Evolutionary conservation across 192 early-diverging fungal genomes (phyloP).

Genomic region (Backusella parvicylindrica): DNA sequence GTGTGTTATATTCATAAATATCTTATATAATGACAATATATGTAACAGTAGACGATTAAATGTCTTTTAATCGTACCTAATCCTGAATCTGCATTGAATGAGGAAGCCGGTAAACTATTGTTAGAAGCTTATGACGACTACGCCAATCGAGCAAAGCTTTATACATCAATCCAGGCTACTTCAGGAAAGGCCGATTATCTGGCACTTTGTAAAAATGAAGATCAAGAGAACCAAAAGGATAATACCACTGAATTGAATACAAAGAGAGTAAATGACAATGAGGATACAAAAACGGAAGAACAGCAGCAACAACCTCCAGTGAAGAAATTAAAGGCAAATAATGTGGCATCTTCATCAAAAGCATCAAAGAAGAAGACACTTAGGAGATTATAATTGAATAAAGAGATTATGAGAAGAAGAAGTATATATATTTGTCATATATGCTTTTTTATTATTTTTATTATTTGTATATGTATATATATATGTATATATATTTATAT

Average conservation of each 20-base stretch:
- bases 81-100: slow-evolving; percentile 93
- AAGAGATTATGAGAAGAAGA: neutral
- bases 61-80: slow-evolving; percentile 94
- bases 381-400: neutral
- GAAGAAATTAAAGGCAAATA: neutral
- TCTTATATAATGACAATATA: neutral
- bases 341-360: neutral
- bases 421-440: neutral
- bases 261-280: neutral
- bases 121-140: slow-evolving; percentile 87
- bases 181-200: slow-evolving; percentile 24
- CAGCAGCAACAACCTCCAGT: neutral
- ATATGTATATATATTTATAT: neutral
- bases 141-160: slow-evolving; percentile 71
- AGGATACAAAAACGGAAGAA: neutral
- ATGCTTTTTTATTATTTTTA: neutral
- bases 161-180: slow-evolving; percentile 79
- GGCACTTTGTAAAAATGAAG: neutral
- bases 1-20: neutral
- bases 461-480: neutral
- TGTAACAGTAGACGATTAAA: slow-evolving; percentile 80
- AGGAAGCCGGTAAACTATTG: slow-evolving; percentile 88
- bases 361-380: neutral
- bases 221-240: neutral
- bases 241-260: neutral